Base-by-base conservation (phyloP, 257 asterid genomes). In the Leonotis leonurus region DNA sequence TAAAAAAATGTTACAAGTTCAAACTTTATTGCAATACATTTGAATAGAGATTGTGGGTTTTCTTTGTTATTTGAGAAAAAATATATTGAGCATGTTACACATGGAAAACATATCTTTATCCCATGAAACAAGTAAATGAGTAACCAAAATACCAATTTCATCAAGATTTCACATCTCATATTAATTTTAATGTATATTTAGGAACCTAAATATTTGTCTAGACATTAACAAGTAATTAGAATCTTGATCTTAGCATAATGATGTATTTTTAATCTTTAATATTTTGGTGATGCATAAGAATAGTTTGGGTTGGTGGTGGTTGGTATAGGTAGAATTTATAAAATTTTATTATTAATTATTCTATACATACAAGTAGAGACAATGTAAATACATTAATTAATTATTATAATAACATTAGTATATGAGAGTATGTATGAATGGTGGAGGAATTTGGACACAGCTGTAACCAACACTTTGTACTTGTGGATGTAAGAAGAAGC, bases 371-470 rank as follows among this genome's bases (percentile, higher is more conserved):
- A 55, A 8, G 6, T 37, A 6, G n/a, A n/a, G n/a, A n/a, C n/a
- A n/a, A n/a, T n/a, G n/a, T n/a, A n/a, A n/a, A n/a, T n/a, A n/a
- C n/a, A n/a, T n/a, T n/a, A n/a, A n/a, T n/a, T n/a, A n/a, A 30
- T 30, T 30, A 30, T 30, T 3, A 30, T 2, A 4, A 30, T 30
- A 4, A 30, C 7, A 30, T 5, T 6, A 6, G 7, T 30, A 30
- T 6, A 33, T 33, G 9, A 8, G 9, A 27, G 6, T 27, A 33
- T 9, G 52, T 8, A 20, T 11, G 25, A 6, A 46, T 46, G 18
- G n/a, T 2, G 51, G 62, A 52, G 72, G 50, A 71, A 68, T 64
- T 59, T 77, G 88, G 81, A 83, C 68, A 83, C 91, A 83, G 91
- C 95, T 86, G 95, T 81, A 77, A 69, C 71, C 86, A 83, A 71